Conservation (phyloP, 1,139 yeast species). For the Hemisphaericaspora lyxosophila region DNA sequence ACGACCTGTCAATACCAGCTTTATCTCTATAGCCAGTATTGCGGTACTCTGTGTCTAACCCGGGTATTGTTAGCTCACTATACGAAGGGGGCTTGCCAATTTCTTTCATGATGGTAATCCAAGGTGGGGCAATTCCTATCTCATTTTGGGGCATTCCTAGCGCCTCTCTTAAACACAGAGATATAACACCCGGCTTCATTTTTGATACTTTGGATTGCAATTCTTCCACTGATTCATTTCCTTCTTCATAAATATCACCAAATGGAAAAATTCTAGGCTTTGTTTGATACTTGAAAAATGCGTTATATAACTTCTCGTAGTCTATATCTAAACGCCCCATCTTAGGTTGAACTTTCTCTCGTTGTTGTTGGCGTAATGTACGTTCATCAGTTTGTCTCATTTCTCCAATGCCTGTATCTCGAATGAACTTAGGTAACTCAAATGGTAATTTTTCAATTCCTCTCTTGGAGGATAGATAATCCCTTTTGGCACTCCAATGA, state of each 20-base stretch:
- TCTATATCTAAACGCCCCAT: slow-evolving; percentile 87
- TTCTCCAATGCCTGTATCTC: slow-evolving; percentile 82
- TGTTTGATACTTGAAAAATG: slow-evolving; percentile 79
- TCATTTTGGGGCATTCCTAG: slow-evolving; percentile 64
- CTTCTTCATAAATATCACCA: slow-evolving; percentile 84
- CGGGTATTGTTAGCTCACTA: slow-evolving; percentile 60
- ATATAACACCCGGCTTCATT: slow-evolving; percentile 68
- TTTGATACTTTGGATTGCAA: slow-evolving; percentile 32
- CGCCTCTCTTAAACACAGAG: slow-evolving; percentile 60
- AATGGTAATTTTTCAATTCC: slow-evolving; percentile 75
- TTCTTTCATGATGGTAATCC: slow-evolving; percentile 72
- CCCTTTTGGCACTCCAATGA: slow-evolving; percentile 83
- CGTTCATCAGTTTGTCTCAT: slow-evolving; percentile 63
- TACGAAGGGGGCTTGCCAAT: slow-evolving; percentile 88
- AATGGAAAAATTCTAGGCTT: slow-evolving; percentile 65
- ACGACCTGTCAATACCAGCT: slow-evolving; percentile 16
- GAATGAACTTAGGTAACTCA: slow-evolving; percentile 73
- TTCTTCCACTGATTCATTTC: slow-evolving; percentile 59
- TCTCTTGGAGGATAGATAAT: slow-evolving; percentile 69
- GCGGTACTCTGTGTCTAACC: slow-evolving; percentile 42
- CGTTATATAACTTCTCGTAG: slow-evolving; percentile 77
- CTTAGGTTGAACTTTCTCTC: slow-evolving; percentile 88
- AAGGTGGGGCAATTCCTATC: slow-evolving; percentile 62
- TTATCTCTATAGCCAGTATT: slow-evolving; percentile 37
- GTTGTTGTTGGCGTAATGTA: slow-evolving; percentile 68